Evolutionary conservation across 2,329 filamentous ascomycete genomes (phyloP).

Genomic region (Colletotrichum melonis): DNA sequence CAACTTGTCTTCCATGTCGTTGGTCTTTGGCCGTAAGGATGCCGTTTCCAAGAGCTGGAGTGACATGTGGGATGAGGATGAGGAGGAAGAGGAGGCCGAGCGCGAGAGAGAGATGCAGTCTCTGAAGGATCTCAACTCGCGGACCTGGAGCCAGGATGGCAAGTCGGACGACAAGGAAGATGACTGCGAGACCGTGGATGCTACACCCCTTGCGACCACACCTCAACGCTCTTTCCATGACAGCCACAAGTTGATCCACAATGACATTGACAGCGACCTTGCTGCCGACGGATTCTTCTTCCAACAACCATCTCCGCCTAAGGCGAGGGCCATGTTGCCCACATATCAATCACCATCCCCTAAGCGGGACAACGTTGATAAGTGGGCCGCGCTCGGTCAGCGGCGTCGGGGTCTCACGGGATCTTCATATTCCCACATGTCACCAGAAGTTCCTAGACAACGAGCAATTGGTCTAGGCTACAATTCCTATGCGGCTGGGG

Average conservation of each 20-base stretch:
- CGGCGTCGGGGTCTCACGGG: constrained; percentile 77
- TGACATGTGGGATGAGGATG: constrained; percentile 95
- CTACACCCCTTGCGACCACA: constrained; percentile 48
- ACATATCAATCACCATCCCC: constrained; percentile 70
- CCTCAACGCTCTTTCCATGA: constrained; percentile 52
- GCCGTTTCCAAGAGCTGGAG: constrained; percentile 98
- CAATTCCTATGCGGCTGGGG: constrained; percentile 59
- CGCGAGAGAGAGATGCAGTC: constrained; percentile 68
- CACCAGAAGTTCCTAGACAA: constrained; percentile 58
- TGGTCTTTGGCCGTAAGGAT: constrained; percentile 83
- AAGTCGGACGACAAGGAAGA: constrained; percentile 58
- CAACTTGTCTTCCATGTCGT: constrained; percentile 76
- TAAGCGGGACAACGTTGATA: constrained; percentile 76
- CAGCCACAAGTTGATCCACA: constrained; percentile 41
- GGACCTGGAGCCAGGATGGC: constrained; percentile 84
- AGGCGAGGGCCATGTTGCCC: constrained; percentile 11
- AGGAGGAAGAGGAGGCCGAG: constrained; percentile 79
- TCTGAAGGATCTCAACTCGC: constrained; percentile 76
- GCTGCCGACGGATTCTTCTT: constrained; percentile 79
- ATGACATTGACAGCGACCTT: constrained; percentile 72
- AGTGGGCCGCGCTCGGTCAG: constrained; percentile 90
- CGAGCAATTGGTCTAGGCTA: constrained; percentile 61
- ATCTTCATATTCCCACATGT: constrained; percentile 61
- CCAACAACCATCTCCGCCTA: constrained; percentile 68
- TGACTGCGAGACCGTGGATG: constrained; percentile 55